Conservation (phyloP, 352 stramenopile species). For the Thalassiosira tumida region DNA sequence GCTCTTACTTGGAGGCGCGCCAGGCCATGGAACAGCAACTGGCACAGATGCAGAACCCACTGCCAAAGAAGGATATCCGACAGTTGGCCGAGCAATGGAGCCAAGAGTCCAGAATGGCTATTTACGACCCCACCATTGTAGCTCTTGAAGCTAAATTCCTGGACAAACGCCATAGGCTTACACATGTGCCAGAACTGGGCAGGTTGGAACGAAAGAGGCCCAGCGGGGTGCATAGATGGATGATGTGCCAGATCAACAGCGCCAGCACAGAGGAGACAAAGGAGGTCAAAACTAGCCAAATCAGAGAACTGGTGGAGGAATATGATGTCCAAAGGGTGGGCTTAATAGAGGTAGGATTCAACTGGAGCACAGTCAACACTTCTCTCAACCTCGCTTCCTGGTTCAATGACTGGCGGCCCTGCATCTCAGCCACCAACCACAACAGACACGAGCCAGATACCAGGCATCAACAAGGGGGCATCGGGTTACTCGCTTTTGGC, state of each 20-base stretch:
- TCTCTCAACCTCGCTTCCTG: not conserved
- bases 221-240: slow-evolving; percentile 2
- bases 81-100: no score
- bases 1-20: no score
- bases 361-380: not conserved
- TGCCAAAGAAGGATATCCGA: no score
- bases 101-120: no score
- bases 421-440: not conserved
- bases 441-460: slow-evolving; percentile 22
- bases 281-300: not conserved
- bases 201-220: not conserved
- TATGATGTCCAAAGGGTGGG: slow-evolving; percentile 32
- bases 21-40: no score
- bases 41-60: no score
- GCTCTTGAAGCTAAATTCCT: not conserved
- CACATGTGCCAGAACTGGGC: not conserved
- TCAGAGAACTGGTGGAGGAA: not conserved
- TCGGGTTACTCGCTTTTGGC: not conserved
- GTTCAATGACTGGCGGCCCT: not conserved
- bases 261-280: not conserved
- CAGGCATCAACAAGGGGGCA: slow-evolving; percentile 22
- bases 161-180: not conserved
- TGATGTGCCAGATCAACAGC: not conserved
- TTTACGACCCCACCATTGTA: no score
- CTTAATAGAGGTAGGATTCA: slow-evolving; percentile 17